Conservation (phyloP, 768 basidiomycete species). For the Boletus reticulatus region DNA sequence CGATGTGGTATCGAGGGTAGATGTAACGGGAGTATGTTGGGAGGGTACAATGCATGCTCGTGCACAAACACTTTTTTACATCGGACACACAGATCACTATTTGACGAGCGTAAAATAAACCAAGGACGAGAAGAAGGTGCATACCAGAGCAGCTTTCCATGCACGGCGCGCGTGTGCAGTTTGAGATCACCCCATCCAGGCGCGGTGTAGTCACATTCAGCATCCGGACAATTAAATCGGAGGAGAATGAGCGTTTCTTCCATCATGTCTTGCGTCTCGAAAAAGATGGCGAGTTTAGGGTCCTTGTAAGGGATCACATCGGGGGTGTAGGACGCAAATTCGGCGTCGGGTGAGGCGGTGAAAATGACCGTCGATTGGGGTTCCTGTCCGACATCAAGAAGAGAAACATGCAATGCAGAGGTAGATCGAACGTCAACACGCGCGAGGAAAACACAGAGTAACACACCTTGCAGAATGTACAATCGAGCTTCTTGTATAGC, state of each 20-base stretch:
- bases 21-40: constrained; percentile 62
- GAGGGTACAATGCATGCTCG: constrained; percentile 84
- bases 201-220: constrained; percentile 78
- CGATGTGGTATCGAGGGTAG: constrained; percentile 65
- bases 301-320: constrained; percentile 65
- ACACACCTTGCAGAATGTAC: constrained; percentile 92
- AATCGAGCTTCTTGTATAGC: constrained; percentile 90
- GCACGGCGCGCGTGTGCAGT: constrained; percentile 73
- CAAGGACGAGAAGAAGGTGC: neutral
- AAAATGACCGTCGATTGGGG: constrained; percentile 75
- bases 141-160: constrained; percentile 81
- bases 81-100: constrained; percentile 81
- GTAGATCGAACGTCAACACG: neutral
- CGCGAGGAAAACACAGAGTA: too few relatives aligned
- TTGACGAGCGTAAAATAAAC: neutral
- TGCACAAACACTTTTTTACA: constrained; percentile 94
- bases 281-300: constrained; percentile 70
- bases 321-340: constrained; percentile 57
- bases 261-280: constrained; percentile 93
- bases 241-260: constrained; percentile 89
- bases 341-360: constrained; percentile 60
- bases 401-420: too few relatives aligned
- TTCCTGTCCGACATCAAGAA: constrained; percentile 42
- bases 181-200: constrained; percentile 90
- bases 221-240: constrained; percentile 91